phyloP scores from a whole-genome alignment of 2,329 filamentous ascomycete genomes.

The Fusarium marasasianum region DNA sequence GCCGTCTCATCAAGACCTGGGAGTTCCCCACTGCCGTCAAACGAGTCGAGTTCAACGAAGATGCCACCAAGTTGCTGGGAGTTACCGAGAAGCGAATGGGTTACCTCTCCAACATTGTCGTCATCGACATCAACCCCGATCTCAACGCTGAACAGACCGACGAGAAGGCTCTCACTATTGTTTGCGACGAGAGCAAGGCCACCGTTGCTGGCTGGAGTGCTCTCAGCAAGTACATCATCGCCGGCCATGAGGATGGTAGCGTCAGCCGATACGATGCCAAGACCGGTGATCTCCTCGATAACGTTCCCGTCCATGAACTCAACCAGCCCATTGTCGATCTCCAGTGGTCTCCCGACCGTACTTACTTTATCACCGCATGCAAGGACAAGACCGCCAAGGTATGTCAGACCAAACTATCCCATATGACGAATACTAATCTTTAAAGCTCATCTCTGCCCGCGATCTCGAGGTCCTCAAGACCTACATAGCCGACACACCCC shows the following conservation, averaged over 20 bases:
- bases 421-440: conserved; percentile 15
- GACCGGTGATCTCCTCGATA: conserved; percentile 84
- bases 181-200: conserved; percentile 95
- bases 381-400: conserved; percentile 98
- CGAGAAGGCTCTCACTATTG: conserved; percentile 85
- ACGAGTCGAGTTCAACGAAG: conserved; percentile 96
- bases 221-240: conserved; percentile 94
- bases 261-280: conserved; percentile 93
- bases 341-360: conserved; percentile 92
- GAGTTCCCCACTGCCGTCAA: conserved; percentile 97
- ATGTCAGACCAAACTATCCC: conserved; percentile 33
- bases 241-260: conserved; percentile 95
- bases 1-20: conserved; percentile 95
- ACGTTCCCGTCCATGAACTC: conserved; percentile 85
- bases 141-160: conserved; percentile 83
- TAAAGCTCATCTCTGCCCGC: conserved; percentile 79
- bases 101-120: conserved; percentile 91
- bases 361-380: conserved; percentile 97
- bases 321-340: conserved; percentile 88
- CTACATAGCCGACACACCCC: conserved; percentile 89
- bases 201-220: conserved; percentile 98
- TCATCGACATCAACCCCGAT: conserved; percentile 88
- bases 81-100: conserved; percentile 99
- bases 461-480: conserved; percentile 94
- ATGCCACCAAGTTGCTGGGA: conserved; percentile 88